Conservation (phyloP, 306 rosid species). For the Dalbergia cultrata region DNA sequence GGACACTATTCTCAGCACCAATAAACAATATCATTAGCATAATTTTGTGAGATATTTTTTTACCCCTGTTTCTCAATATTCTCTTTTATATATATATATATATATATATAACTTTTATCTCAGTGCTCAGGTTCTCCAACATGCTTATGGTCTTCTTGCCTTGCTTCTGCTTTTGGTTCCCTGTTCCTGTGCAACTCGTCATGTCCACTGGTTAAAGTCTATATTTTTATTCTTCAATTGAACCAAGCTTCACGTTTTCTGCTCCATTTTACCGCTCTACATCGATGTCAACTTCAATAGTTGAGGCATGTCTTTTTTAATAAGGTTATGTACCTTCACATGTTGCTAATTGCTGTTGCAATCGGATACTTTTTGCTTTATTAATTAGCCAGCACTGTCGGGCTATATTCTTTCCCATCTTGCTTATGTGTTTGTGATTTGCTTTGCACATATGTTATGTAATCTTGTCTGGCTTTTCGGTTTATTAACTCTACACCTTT, state of each 20-base stretch:
- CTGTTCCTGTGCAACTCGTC: not conserved
- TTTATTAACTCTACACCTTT: not conserved
- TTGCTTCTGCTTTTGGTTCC: conserved; percentile 28
- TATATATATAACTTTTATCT: not conserved
- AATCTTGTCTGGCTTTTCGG: conserved; percentile 22
- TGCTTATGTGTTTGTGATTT: conserved; percentile 14
- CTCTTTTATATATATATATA: not conserved
- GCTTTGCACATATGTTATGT: conserved; percentile 17
- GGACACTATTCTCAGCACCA: conserved; percentile 4
- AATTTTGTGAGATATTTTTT: not conserved
- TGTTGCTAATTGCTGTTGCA: conserved; percentile 7
- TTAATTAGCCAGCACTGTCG: conserved; percentile 7
- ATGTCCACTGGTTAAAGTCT: conserved; percentile 24
- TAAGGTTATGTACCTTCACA: conserved; percentile 19
- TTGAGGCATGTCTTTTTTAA: conserved; percentile 26
- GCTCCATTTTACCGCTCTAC: conserved; percentile 26
- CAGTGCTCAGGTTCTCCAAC: conserved; percentile 30
- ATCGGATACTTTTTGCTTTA: conserved; percentile 22
- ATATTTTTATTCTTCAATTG: conserved; percentile 21
- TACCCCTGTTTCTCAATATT: not conserved
- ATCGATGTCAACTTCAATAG: not conserved
- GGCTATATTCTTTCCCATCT: conserved; percentile 19
- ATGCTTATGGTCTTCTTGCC: conserved; percentile 10
- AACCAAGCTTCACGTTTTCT: conserved; percentile 24
- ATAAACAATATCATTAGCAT: not conserved